Percentiles rank a stretch among this genome's conserved stretches.
Conservation (phyloP, 495 filamentous ascomycete species). For the Stereocaulon alpinum region DNA sequence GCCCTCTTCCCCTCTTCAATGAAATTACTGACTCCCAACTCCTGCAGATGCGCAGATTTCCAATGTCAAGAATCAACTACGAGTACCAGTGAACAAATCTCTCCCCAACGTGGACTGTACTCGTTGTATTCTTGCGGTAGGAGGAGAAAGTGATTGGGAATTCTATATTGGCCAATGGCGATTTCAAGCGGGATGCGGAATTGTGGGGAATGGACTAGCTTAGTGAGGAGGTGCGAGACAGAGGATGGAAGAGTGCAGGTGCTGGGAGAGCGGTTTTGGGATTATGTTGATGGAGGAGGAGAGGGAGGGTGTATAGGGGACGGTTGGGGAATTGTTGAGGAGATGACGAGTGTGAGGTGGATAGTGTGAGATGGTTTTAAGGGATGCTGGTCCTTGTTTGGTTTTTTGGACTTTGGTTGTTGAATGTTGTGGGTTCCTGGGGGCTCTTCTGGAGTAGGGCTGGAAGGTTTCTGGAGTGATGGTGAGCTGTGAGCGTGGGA, state of each 20-base stretch:
- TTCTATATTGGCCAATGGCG: slow-evolving; percentile 45
- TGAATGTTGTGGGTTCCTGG: too few species aligned
- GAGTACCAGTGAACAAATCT: slow-evolving; percentile 32
- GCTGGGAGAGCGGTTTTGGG: slow-evolving; percentile 39
- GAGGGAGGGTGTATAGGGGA: slow-evolving; percentile 34
- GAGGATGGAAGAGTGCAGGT: slow-evolving; percentile 41
- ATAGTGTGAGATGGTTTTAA: too few species aligned
- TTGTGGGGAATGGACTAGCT: slow-evolving; percentile 44
- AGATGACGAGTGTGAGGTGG: too few species aligned
- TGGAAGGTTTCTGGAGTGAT: too few species aligned
- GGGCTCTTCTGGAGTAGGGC: too few species aligned
- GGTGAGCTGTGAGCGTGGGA: too few species aligned
- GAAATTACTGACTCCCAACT: too few species aligned
- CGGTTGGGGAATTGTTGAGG: slow-evolving; percentile 31
- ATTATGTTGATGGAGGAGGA: slow-evolving; percentile 40
- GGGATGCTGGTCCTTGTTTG: too few species aligned
- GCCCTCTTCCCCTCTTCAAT: too few species aligned
- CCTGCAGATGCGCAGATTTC: slow-evolving; percentile 41
- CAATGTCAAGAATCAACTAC: slow-evolving; percentile 54
- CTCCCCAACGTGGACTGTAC: slow-evolving; percentile 40
- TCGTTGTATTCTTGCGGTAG: slow-evolving; percentile 45
- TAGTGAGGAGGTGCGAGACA: slow-evolving; percentile 37
- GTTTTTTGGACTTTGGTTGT: too few species aligned
- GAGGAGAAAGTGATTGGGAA: slow-evolving; percentile 32
- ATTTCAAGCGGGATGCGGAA: slow-evolving; percentile 49